Evolutionary conservation across 768 basidiomycete genomes (phyloP).

Genomic region (Boletus tomentosulus): DNA sequence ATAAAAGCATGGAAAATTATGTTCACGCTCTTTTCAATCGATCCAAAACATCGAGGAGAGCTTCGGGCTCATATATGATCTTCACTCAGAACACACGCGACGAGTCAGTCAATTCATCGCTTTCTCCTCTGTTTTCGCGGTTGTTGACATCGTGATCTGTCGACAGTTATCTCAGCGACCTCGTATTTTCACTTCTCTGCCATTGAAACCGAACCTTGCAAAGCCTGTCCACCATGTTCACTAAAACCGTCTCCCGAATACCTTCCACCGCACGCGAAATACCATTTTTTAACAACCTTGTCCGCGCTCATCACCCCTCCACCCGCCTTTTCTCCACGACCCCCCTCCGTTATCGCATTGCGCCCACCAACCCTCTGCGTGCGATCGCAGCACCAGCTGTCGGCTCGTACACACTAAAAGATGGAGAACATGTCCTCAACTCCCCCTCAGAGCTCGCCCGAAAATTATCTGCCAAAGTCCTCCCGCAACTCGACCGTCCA

Average conservation of each 20-base stretch:
- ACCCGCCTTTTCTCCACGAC: constrained; percentile 51
- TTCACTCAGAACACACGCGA: constrained; percentile 33
- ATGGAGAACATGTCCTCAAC: constrained; percentile 74
- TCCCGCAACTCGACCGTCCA: constrained; percentile 87
- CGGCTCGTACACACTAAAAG: constrained; percentile 60
- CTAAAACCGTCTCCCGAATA: constrained; percentile 5
- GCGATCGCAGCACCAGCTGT: constrained; percentile 76
- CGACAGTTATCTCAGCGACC: constrained; percentile 29
- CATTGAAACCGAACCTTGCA: constrained; percentile 9
- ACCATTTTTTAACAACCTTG: constrained; percentile 15
- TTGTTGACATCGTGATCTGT: constrained; percentile 1
- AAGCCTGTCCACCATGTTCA: constrained; percentile 10
- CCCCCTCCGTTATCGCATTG: constrained; percentile 33
- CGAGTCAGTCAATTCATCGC: constrained; percentile 23
- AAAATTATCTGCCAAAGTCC: constrained; percentile 87
- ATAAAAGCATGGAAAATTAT: neutral
- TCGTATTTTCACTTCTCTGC: constrained; percentile 26
- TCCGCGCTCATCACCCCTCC: constrained; percentile 17
- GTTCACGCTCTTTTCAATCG: neutral
- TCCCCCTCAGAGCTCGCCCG: constrained; percentile 94
- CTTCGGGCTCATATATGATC: constrained; percentile 26
- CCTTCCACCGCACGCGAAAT: constrained; percentile 11
- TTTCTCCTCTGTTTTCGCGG: neutral
- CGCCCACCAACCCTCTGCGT: constrained; percentile 49
- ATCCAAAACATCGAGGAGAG: constrained; percentile 1